Evolutionary conservation across 2,329 filamentous ascomycete species (phyloP).

Genomic region (Monilinia fructicola): DNA sequence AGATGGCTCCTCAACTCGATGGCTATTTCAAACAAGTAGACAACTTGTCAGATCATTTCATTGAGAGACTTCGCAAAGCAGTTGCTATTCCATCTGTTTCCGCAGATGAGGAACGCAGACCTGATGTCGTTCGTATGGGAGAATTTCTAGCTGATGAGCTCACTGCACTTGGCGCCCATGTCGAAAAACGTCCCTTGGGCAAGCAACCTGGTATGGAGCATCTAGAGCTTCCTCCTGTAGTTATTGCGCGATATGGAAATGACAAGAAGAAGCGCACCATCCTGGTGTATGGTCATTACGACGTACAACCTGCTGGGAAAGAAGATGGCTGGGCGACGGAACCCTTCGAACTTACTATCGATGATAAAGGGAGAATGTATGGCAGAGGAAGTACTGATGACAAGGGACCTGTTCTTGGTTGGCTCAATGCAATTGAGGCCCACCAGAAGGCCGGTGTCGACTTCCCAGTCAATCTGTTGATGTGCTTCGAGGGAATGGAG

Average conservation of each 20-base stretch:
- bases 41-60: constrained; percentile 73
- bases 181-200: constrained; percentile 82
- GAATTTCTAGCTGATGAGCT: constrained; percentile 85
- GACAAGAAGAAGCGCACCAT: constrained; percentile 93
- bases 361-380: constrained; percentile 92
- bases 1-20: constrained; percentile 89
- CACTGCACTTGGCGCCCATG: constrained; percentile 76
- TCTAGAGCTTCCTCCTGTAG: constrained; percentile 87
- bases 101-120: constrained; percentile 81
- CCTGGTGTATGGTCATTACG: constrained; percentile 97
- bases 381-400: constrained; percentile 95
- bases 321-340: constrained; percentile 95
- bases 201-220: constrained; percentile 90
- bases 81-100: constrained; percentile 97
- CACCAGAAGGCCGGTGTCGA: constrained; percentile 94
- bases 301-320: constrained; percentile 92
- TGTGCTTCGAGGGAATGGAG: constrained; percentile 99
- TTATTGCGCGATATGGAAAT: constrained; percentile 87
- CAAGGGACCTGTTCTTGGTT: constrained; percentile 95
- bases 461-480: constrained; percentile 94
- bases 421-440: constrained; percentile 97
- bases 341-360: constrained; percentile 84
- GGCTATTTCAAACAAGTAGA: constrained; percentile 93
- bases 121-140: constrained; percentile 95
- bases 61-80: constrained; percentile 84